Conservation (phyloP, 768 basidiomycete genomes). For the Boletus coccyginus region DNA sequence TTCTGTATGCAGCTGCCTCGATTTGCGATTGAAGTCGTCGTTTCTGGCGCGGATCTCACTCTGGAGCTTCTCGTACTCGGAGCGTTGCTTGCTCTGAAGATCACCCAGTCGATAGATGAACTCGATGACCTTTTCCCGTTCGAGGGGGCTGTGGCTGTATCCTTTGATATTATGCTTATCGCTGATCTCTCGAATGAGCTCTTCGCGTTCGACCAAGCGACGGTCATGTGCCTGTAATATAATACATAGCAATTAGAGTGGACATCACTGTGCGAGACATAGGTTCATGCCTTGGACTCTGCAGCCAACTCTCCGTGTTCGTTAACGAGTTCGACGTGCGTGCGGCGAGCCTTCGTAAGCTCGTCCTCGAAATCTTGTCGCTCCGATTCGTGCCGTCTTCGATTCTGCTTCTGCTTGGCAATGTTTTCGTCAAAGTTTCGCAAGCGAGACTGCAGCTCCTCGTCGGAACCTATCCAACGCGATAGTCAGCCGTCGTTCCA, state of each 20-base stretch:
- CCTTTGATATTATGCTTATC: constrained; percentile 71
- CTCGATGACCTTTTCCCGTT: constrained; percentile 66
- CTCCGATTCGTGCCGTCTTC: constrained; percentile 45
- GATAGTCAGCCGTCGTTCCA: background rate
- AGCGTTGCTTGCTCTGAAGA: constrained; percentile 57
- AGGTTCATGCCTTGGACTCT: constrained; percentile 61
- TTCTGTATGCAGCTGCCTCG: constrained; percentile 54
- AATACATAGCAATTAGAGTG: background rate
- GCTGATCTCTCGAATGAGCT: constrained; percentile 66
- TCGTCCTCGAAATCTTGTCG: constrained; percentile 65
- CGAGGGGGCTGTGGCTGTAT: constrained; percentile 66
- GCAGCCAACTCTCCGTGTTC: constrained; percentile 68
- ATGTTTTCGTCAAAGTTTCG: constrained; percentile 61
- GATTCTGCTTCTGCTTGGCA: constrained; percentile 46
- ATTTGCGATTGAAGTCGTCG: constrained; percentile 63
- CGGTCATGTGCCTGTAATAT: constrained; percentile 63
- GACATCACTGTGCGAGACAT: background rate
- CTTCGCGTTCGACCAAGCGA: constrained; percentile 69
- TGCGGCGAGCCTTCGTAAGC: constrained; percentile 43
- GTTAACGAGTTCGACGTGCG: constrained; percentile 55
- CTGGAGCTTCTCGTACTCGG: constrained; percentile 66
- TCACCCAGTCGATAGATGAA: constrained; percentile 68
- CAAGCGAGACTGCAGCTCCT: constrained; percentile 59
- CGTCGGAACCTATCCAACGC: constrained; percentile 57
- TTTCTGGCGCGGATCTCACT: constrained; percentile 55